Conservation (phyloP, 1,284 basidiomycete species). For the Coniophora puteana region DNA sequence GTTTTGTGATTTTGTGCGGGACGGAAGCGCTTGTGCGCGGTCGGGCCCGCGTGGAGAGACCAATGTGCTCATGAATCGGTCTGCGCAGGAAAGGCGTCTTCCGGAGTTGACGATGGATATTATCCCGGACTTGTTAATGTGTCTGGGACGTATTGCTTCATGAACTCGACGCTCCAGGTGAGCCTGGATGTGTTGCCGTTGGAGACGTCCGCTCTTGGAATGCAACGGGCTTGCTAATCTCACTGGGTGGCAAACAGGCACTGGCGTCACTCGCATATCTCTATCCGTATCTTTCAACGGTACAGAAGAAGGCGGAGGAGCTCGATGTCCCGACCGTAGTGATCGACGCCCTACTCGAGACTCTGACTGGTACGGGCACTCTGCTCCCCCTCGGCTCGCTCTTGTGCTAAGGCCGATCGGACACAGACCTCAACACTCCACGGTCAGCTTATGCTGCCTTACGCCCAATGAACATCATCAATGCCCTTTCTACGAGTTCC, state of each 20-base stretch:
- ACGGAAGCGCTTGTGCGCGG: too few species aligned
- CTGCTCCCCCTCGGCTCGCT: constrained; percentile 13
- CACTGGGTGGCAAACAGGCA: constrained; percentile 47
- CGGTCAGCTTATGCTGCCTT: constrained; percentile 54
- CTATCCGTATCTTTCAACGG: constrained; percentile 66
- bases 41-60: too few species aligned
- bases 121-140: constrained; percentile 91
- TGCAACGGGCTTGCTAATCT: constrained; percentile 11
- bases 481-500: constrained; percentile 59
- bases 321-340: constrained; percentile 81
- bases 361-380: constrained; percentile 55
- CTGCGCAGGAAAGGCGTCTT: neutral
- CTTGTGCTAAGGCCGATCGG: constrained; percentile 10
- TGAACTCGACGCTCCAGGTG: constrained; percentile 92
- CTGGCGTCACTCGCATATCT: constrained; percentile 80
- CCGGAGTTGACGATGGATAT: constrained; percentile 35
- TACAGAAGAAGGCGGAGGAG: constrained; percentile 70
- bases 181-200: constrained; percentile 19
- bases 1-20: too few species aligned
- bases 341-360: constrained; percentile 69
- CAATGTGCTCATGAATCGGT: neutral
- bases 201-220: neutral
- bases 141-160: constrained; percentile 93
- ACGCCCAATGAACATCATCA: constrained; percentile 68
- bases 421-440: constrained; percentile 70